Conservation (phyloP, 192 early-diverging fungal genomes). For the Rhizophagus prolifer region DNA sequence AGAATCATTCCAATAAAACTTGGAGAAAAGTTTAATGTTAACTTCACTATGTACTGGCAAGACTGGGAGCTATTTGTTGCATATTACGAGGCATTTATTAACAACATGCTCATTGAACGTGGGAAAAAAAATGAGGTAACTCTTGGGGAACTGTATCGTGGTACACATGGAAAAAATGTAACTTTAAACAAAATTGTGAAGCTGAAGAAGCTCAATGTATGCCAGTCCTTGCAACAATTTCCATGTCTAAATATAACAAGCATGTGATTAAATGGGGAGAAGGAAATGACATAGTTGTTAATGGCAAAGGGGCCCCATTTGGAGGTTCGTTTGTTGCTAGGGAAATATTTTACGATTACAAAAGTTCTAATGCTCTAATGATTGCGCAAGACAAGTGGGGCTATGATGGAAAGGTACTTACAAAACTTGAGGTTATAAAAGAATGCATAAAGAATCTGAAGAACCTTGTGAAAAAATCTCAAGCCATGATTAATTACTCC, state of each 20-base stretch:
- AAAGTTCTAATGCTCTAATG: background rate
- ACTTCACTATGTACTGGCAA: too few relatives aligned
- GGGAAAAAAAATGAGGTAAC: background rate
- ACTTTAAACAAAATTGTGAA: conserved; percentile 22
- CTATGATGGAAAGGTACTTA: too few relatives aligned
- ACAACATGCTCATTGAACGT: conserved; percentile 4
- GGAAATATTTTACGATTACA: background rate
- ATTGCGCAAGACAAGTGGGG: conserved; percentile 1
- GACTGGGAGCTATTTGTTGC: conserved; percentile 24
- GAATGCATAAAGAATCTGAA: too few relatives aligned
- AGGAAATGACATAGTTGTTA: conserved; percentile 14
- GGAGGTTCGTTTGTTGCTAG: conserved; percentile 23
- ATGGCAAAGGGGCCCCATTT: conserved; percentile 12
- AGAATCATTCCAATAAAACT: background rate
- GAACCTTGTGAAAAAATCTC: too few relatives aligned
- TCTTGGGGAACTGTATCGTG: conserved; percentile 13
- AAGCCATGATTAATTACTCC: too few relatives aligned
- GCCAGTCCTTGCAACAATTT: conserved; percentile 7
- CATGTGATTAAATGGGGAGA: conserved; percentile 3
- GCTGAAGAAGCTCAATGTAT: conserved; percentile 9
- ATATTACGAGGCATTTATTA: conserved; percentile 19
- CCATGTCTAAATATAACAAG: conserved; percentile 1
- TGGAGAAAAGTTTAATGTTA: background rate
- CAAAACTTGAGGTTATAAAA: too few relatives aligned
- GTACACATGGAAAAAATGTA: conserved; percentile 10